Percentiles rank a stretch among this genome's conserved stretches.
These are phyloP conservation scores for Eimeria maxima DNA, from an alignment of 169 alveolate genomes.

Conservation along the genomic window DNA sequence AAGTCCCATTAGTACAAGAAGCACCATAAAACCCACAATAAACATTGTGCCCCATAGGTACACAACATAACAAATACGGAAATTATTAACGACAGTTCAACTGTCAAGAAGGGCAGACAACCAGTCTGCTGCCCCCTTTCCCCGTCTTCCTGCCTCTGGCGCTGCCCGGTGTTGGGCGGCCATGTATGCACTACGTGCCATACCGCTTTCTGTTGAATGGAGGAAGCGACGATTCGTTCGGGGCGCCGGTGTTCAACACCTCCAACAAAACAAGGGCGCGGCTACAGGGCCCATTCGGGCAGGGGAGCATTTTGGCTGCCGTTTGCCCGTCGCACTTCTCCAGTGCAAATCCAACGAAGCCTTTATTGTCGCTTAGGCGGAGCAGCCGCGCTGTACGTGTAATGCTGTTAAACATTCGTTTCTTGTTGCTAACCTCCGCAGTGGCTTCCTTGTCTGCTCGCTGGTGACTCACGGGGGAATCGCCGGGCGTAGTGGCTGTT, in stretches of 20 bases:
- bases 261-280: conserved; percentile 56
- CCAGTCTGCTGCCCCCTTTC: neutral
- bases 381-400: conserved; percentile 13
- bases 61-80: neutral
- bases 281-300: neutral
- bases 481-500: conserved; percentile 51
- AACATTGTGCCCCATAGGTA: neutral
- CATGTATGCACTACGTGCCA: conserved; percentile 1
- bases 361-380: conserved; percentile 15
- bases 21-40: neutral
- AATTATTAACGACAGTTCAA: neutral
- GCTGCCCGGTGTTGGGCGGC: neutral
- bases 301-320: neutral
- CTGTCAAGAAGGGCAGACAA: neutral
- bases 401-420: neutral
- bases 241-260: neutral
- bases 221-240: conserved; percentile 15
- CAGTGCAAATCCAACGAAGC: conserved; percentile 67
- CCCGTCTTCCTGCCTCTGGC: neutral
- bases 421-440: neutral
- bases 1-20: neutral
- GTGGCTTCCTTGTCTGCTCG: neutral
- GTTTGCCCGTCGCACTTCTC: conserved; percentile 6
- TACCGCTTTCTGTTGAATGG: conserved; percentile 51
- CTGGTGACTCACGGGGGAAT: conserved; percentile 27